Percentiles rank a stretch among this genome's conserved stretches.
Conservation (phyloP, 2,329 filamentous ascomycete species). For the Phialemoniopsis sp. region DNA sequence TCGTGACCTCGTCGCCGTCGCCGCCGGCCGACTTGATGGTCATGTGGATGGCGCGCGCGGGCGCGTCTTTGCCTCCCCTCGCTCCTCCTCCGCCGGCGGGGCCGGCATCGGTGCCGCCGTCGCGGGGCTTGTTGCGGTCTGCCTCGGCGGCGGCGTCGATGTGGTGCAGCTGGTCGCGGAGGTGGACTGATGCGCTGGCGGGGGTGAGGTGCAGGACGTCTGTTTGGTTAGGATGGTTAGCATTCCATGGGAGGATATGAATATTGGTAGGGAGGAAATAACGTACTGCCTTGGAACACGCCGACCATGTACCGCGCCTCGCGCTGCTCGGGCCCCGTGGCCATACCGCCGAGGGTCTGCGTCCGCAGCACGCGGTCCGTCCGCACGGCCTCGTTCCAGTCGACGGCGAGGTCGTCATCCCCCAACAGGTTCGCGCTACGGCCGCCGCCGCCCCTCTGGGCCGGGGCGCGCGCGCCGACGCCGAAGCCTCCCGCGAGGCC, state of each 20-base stretch:
- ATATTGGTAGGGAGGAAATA: neutral
- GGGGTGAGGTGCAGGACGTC: conserved; percentile 85
- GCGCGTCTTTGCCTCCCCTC: conserved; percentile 20
- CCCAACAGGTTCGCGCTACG: too few relatives aligned
- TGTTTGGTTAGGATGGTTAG: conserved; percentile 22
- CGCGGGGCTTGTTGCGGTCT: conserved; percentile 36
- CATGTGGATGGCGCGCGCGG: conserved; percentile 78
- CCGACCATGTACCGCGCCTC: conserved; percentile 87
- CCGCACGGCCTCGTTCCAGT: conserved; percentile 65
- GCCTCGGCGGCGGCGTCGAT: conserved; percentile 80
- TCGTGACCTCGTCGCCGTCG: conserved; percentile 52
- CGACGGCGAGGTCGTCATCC: conserved; percentile 42
- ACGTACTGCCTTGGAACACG: conserved; percentile 77
- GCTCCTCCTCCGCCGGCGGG: conserved; percentile 16
- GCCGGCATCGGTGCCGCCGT: conserved; percentile 19
- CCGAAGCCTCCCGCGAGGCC: conserved; percentile 72
- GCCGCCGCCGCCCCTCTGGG: conserved; percentile 16
- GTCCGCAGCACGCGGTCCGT: conserved; percentile 70
- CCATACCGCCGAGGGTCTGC: conserved; percentile 77
- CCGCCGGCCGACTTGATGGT: conserved; percentile 74
- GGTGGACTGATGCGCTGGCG: conserved; percentile 76
- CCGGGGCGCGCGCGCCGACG: conserved; percentile 49
- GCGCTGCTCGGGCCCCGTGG: conserved; percentile 52
- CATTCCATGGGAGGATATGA: neutral
- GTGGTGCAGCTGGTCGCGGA: conserved; percentile 90